A percentile compares a stretch with the other conserved stretches of the same genome.
These are phyloP conservation scores for Scedosporium minutisporum DNA, from an alignment of 2,329 filamentous ascomycete species.

Conservation along the genomic window DNA sequence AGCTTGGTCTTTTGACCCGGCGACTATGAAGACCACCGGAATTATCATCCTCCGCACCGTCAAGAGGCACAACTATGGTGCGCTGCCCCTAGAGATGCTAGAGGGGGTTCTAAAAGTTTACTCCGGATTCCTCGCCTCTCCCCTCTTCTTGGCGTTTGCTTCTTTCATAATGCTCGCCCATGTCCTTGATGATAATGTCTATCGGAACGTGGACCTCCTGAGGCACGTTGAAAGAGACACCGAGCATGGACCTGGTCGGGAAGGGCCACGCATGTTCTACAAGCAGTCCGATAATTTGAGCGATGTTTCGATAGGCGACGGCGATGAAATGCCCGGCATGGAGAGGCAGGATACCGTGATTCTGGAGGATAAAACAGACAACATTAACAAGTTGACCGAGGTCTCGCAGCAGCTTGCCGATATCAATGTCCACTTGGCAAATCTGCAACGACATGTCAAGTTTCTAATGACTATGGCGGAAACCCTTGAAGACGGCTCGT, in stretches of 20 bases:
- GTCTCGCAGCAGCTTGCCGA: constrained; percentile 8
- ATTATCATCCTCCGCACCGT: constrained; percentile 8
- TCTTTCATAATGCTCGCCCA: constrained; percentile 5
- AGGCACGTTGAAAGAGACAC: constrained; percentile 4
- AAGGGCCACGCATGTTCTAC: neutral
- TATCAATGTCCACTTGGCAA: constrained; percentile 8
- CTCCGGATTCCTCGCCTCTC: neutral
- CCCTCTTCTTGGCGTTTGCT: constrained; percentile 8
- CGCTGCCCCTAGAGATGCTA: neutral
- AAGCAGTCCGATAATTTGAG: neutral
- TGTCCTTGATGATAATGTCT: constrained; percentile 4
- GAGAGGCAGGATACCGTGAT: constrained; percentile 2
- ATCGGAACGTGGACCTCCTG: constrained; percentile 5
- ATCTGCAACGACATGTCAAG: constrained; percentile 7
- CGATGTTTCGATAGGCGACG: neutral
- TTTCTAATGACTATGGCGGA: constrained; percentile 5
- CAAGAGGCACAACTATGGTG: constrained; percentile 1
- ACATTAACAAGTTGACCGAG: constrained; percentile 5
- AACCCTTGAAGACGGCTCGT: neutral
- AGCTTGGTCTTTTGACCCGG: constrained; percentile 8
- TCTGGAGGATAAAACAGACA: neutral
- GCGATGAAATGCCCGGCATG: neutral
- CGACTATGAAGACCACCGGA: constrained; percentile 6
- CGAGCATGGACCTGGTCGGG: constrained; percentile 3
- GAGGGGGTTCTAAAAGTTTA: neutral